Percentiles rank a stretch among this genome's conserved stretches.
These are phyloP conservation scores for Sphaerulina musiva DNA, from an alignment of 2,329 filamentous ascomycete species.

Conservation along the genomic window DNA sequence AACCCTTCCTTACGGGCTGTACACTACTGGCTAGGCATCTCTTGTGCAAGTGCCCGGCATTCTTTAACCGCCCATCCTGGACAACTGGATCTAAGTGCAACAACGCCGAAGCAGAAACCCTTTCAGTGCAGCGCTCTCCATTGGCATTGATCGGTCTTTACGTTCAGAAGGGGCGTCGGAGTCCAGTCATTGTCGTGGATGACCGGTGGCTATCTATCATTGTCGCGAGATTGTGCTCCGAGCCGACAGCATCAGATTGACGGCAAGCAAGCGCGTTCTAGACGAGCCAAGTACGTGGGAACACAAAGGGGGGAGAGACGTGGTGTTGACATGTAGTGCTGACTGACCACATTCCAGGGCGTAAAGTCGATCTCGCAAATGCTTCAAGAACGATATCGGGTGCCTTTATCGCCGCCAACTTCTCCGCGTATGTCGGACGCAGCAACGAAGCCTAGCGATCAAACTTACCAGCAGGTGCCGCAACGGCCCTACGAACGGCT, in stretches of 20 bases:
- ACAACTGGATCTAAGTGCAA: not conserved
- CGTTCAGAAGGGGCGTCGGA: not conserved
- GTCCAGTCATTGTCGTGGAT: not conserved
- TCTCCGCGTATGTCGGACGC: conserved; percentile 48
- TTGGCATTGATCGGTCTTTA: not conserved
- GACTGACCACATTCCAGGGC: not conserved
- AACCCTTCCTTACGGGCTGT: not conserved
- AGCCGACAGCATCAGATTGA: not conserved
- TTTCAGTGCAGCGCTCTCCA: not conserved
- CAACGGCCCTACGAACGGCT: conserved; percentile 4
- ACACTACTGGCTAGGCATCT: not conserved
- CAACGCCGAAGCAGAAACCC: not conserved
- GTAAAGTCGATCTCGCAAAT: conserved; percentile 19
- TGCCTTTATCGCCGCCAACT: conserved; percentile 45
- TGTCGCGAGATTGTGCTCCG: not conserved
- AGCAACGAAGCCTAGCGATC: conserved; percentile 38
- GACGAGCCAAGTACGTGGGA: not conserved
- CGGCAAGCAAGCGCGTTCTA: not conserved
- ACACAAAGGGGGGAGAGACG: not conserved
- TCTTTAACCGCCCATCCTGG: not conserved
- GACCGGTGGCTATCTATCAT: not conserved
- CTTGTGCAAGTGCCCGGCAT: not conserved
- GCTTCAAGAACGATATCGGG: conserved; percentile 41
- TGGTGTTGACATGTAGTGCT: not conserved
- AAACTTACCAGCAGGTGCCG: conserved; percentile 39